Evolutionary conservation across 1,284 basidiomycete genomes (phyloP), one percentile per base, ranked within the genome.

Genomic region (Ceratobasidium sp.): DNA sequence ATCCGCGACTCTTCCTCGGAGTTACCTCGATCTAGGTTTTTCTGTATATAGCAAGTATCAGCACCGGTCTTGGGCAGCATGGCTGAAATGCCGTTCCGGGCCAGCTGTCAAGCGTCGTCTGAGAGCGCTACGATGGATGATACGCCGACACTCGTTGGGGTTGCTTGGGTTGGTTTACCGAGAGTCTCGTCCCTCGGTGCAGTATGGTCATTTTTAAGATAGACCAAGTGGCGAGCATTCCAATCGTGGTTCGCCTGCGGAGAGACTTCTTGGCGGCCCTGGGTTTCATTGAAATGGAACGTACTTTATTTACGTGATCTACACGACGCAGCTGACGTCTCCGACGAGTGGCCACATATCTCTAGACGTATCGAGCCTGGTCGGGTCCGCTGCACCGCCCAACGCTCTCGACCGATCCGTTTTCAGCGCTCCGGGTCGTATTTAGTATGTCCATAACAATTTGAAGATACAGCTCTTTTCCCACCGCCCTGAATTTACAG

Each of bases 111-210:
- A 57, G 30, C 21, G 54, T 57, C 54, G 9, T 11, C 7, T 8
- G 14, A 4, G 54, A 35, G 11, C 30, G 38, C 38, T 47, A 38
- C 16, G 38, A 11, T 26, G 49, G 63, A 66, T 66, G 63, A 66
- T 66, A 66, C 47, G 49, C n/a, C 43, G 49, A 66, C 63, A 66
- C 43, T 32, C 47, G 63, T 66, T 66, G 49, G 47, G 21, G 5
- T 47, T 66, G 63, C 49, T 66, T 66, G 63, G 47, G 63, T 49
- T 32, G 38, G 26, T 66, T 66, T 66, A 49, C 28, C 18, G 2
- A 4, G 30, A 57, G 54, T 57, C 54, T 57, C 30, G 54, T 35
- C 54, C 46, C 46, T 54, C 63, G 63, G 47, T 30, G 63, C 28
- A n/a, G 47, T 47, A 52, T 49, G 63, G 63, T 41, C 38, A 66